Evolutionary conservation across 2,329 filamentous ascomycete genomes (phyloP), one percentile per base, ranked within the genome.

Genomic region (Amauroascus verrucosus): DNA sequence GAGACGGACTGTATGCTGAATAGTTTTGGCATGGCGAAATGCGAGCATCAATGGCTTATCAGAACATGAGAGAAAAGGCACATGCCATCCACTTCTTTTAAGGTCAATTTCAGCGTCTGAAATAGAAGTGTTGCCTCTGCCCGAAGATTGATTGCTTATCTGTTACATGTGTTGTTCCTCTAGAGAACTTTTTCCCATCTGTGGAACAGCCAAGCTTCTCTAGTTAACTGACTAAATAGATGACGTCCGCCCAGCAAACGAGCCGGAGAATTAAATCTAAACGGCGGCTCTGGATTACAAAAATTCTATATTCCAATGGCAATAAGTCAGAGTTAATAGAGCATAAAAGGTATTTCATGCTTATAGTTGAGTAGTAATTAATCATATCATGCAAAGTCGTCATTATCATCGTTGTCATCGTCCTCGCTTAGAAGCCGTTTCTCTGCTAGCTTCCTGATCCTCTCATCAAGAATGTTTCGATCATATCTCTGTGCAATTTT

Each of bases 401-500:
- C 53, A 46, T 60, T 46, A 45, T 72, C 70, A 59, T 72, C 69
- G 50, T 77, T 73, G 57, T 81, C 79, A 16, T 79, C 83, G 18
- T 80, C 80, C 66, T 80, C 71, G 7, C 80, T 82, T 55, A 77
- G 75, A 38, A 83, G 70, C 64, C 82, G 77, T 64, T 75, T 76
- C 74, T 96, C 90, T 0, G 83, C 89, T 62, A 93, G 63, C 65
- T 94, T 87, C 49, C 84, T 78, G 64, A 98, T 97, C 80, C 97
- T 97, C 63, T 91, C 88, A 40, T 85, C 85, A 61, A 98, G 70
- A 24, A 96, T 79, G 38, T 79, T 78, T 56, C 86, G 77, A 8
- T 86, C 86, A 72, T 94, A 98, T 61, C 91, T 77, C 65, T 85
- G 81, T 7, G 93, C 93, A 48, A 98, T 81, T 77, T 94, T 95